Evolutionary conservation across 106 monocot species (phyloP), one percentile per base, ranked within the genome.

Genomic region (Acanthochlamys bracteata): DNA sequence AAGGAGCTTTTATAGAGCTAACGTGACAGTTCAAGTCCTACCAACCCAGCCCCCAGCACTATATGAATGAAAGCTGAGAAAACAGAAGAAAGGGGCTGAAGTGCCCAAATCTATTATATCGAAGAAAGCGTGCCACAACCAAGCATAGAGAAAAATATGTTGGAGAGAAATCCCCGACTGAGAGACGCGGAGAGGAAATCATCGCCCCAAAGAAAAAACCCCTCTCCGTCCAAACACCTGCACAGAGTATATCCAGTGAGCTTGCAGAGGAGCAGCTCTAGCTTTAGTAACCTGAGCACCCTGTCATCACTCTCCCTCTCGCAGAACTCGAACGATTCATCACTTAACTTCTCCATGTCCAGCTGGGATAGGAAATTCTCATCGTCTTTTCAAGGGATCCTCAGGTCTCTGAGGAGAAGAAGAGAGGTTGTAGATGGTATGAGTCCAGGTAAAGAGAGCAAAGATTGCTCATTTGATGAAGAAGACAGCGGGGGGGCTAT

Each of bases 271-370:
- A 86, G 76, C 65, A 51, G 66, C 67, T 86, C 86, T 22, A 76
- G 61, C 62, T 68, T 82, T 10, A 43, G 43, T 43, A n/a, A n/a
- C n/a, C n/a, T n/a, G n/a, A n/a, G n/a, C n/a, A 71, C 76, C 20
- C 73, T 83, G n/a, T 83, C 87, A 42, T 79, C 87, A 0, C 77
- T 87, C 12, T 83, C 86, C 15, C 62, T 83, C 23, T 83, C 83
- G 1, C 87, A 87, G 60, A 87, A 83, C 52, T 87, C 87, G 40
- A 83, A 74, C 59, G 87, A 77, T 20, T 83, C 82, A 6, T 82
- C 82, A 15, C 39, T 80, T 43, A 77, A 73, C 19, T 77, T 82
- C 53, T 86, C 86, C 19, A 74, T 76, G n/a, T 79, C 71, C 9
- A 83, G 84, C 66, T 92, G 78, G 83, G 91, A 86, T 39, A 72